Evolutionary conservation across 805 yeast species (phyloP), one percentile per base, ranked within the genome.

Genomic region (Teunomyces gatunensis): DNA sequence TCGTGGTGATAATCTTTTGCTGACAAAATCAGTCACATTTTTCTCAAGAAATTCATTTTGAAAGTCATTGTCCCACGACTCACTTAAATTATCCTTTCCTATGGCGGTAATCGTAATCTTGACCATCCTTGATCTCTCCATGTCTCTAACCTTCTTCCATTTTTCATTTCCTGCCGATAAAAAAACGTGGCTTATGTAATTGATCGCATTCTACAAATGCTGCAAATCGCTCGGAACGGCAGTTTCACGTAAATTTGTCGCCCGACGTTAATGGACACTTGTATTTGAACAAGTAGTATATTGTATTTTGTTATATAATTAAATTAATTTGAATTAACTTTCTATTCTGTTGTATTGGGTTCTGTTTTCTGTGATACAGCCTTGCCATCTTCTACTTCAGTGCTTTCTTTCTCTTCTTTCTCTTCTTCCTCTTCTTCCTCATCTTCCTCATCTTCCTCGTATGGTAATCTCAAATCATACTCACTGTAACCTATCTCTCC

Each of bases 401-500:
- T 11, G 5, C 18, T 17, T 9, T 30, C 35, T 32, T 13, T 27
- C 12, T 18, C 13, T 18, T 20, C 42, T 18, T 18, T 20, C 12
- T n/a, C 28, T 39, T 10, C 28, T 6, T 32, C 10, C 17, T 32
- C 17, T 10, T 32, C 34, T 13, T 15, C 9, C 7, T 25, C 6
- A 12, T 25, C 34, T 28, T 33, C 20, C 20, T 29, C 6, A 5
- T n/a, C 23, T 12, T 33, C 7, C 15, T 20, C 28, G 12, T 15
- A 41, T 17, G 44, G 28, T 12, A 30, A 30, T 27, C 81, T 75
- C 42, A 79, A 68, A 49, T 80, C 83, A 49, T 63, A 74, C 55
- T 80, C 85, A 55, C 82, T 78, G 46, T 79, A 61, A 3, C 85
- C 85, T n/a, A 79, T 73, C 0, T 53, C 57, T 2, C 71, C 69